phyloP scores from a whole-genome alignment of 2,329 filamentous ascomycete species.

The Teratosphaeria gauchensis region DNA sequence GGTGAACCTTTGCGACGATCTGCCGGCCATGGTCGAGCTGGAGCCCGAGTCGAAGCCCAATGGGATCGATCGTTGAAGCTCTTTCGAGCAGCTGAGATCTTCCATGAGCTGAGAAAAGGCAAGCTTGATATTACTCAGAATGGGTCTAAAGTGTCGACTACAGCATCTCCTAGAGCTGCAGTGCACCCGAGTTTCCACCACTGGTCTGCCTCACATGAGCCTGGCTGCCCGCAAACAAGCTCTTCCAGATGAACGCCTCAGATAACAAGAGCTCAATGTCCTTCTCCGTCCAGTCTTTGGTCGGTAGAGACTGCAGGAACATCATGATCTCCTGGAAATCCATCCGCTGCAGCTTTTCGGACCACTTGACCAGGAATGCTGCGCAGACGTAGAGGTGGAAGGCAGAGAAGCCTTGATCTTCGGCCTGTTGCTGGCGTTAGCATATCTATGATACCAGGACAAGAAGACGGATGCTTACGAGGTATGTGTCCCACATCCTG shows the following conservation, averaged over 20 bases:
- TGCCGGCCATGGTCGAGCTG: background rate
- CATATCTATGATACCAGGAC: background rate
- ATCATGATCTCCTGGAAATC: constrained; percentile 99
- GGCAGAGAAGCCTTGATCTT: constrained; percentile 96
- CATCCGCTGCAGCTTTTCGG: constrained; percentile 88
- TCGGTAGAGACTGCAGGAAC: constrained; percentile 92
- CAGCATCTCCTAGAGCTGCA: constrained; percentile 9
- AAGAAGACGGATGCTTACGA: constrained; percentile 48
- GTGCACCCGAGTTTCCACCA: constrained; percentile 5
- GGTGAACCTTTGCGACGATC: constrained; percentile 14
- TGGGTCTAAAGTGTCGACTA: background rate
- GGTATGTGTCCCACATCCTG: constrained; percentile 98
- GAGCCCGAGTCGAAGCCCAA: background rate
- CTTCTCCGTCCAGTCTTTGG: constrained; percentile 91
- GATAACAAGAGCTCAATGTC: constrained; percentile 92
- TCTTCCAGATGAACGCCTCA: constrained; percentile 98
- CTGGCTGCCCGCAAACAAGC: constrained; percentile 85
- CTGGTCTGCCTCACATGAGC: constrained; percentile 56
- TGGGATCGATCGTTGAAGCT: background rate
- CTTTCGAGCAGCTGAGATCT: background rate
- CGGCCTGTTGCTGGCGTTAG: constrained; percentile 51
- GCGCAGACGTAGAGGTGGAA: constrained; percentile 98
- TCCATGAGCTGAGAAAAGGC: background rate
- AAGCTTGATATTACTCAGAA: background rate
- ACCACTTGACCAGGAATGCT: constrained; percentile 97